A percentile compares a stretch with the other conserved stretches of the same genome.
phyloP scores from a whole-genome alignment of 257 asterid species.

The Solanum chaucha region DNA sequence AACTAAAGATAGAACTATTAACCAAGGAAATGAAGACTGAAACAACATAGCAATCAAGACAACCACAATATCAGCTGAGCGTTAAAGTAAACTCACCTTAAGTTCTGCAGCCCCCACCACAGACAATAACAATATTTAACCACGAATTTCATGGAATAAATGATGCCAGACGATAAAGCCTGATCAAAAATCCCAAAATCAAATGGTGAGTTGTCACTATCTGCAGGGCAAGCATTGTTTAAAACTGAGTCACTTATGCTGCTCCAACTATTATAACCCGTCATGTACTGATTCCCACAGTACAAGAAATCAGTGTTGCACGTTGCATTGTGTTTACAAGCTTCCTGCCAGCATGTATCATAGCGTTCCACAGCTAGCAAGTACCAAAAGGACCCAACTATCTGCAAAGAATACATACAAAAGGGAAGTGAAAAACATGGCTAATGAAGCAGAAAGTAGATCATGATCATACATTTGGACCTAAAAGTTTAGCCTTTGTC shows the following conservation, averaged over 20 bases:
- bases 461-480: not conserved
- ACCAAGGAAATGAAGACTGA: not conserved
- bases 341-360: conserved; percentile 92
- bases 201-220: conserved; percentile 41
- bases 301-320: conserved; percentile 64
- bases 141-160: conserved; percentile 55
- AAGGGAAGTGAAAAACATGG: not conserved
- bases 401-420: conserved; percentile 37
- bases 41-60: not conserved
- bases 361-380: conserved; percentile 87
- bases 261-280: conserved; percentile 45
- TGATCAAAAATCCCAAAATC: conserved; percentile 91
- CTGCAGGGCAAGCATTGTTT: conserved; percentile 50
- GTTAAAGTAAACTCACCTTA: conserved; percentile 46
- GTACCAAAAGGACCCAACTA: conserved; percentile 99
- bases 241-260: conserved; percentile 40
- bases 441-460: not conserved
- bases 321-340: conserved; percentile 39
- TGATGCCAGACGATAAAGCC: conserved; percentile 77
- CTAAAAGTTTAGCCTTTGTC: not conserved
- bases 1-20: not conserved
- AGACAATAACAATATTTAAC: conserved; percentile 89
- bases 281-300: conserved; percentile 72
- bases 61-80: not conserved
- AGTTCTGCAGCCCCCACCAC: conserved; percentile 99